These are phyloP conservation scores for Penicillium brevicompactum DNA, from an alignment of 2,329 filamentous ascomycete genomes.

Conservation along the genomic window DNA sequence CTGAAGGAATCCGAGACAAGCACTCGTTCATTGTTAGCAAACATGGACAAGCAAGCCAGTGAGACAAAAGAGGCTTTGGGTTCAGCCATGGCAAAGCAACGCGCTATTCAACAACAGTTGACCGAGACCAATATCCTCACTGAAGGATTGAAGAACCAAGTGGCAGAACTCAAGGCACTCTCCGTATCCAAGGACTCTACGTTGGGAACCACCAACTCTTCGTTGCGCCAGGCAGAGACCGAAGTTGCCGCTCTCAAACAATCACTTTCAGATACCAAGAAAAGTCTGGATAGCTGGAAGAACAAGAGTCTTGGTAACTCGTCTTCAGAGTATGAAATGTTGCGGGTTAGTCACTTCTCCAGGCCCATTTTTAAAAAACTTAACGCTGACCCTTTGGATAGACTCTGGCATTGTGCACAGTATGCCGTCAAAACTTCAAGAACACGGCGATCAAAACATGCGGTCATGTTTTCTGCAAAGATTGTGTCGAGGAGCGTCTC, in stretches of 20 bases:
- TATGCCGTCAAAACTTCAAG: conserved; percentile 92
- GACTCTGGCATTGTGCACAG: conserved; percentile 81
- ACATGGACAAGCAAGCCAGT: conserved; percentile 86
- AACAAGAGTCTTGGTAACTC: conserved; percentile 78
- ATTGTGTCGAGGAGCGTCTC: conserved; percentile 86
- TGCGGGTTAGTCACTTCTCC: conserved; percentile 68
- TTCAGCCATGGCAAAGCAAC: conserved; percentile 71
- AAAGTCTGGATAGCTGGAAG: conserved; percentile 85
- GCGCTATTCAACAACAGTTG: conserved; percentile 71
- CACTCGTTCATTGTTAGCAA: conserved; percentile 73
- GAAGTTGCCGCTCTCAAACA: conserved; percentile 80
- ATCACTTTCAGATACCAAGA: conserved; percentile 74
- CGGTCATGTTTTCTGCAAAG: conserved; percentile 90
- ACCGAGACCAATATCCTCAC: conserved; percentile 69
- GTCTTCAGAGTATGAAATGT: conserved; percentile 78
- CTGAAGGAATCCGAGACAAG: conserved; percentile 87
- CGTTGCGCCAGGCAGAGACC: conserved; percentile 62
- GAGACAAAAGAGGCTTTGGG: conserved; percentile 79
- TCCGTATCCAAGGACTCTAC: conserved; percentile 76
- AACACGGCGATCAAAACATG: conserved; percentile 92
- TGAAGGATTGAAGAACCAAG: conserved; percentile 74
- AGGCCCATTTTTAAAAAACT: neutral
- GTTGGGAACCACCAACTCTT: conserved; percentile 63
- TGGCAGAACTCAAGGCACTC: conserved; percentile 72
- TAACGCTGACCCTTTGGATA: conserved; percentile 36